Base-by-base conservation (phyloP, 306 rosid genomes). In the Macrotyloma uniflorum region DNA sequence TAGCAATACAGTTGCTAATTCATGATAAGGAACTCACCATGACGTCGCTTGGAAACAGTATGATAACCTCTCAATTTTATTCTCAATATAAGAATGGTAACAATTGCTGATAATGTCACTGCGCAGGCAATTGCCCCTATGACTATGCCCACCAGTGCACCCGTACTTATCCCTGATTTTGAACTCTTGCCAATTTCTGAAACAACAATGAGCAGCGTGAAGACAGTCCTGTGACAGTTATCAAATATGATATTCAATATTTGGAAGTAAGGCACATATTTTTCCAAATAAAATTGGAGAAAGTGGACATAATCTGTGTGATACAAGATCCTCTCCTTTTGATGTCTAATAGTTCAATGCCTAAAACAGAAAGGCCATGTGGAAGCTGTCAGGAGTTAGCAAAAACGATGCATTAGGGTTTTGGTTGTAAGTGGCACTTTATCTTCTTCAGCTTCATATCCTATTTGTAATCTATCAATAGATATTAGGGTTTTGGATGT, bases 51-150 rank as follows among this genome's bases (percentile, higher is more conserved):
- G 64, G 91, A 84, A 79, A 84, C 35, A 15, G 87, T 74, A 16
- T 1, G 88, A 63, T 15, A 70, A 53, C 81, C 75, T 76, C 54
- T 89, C 80, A 63, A 11, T 62, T 71, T 79, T 51, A 5, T 38
- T 85, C 96, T 89, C 65, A 90, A 4, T 75, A 91, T 85, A 67
- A 93, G 83, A 75, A 96, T 83, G 72, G 86, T 84, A 78, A 89
- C 87, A 74, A 91, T 30, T 35, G 90, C 91, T 62, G 98, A 88
- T 82, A 93, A 66, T 6, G 78, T 73, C 74, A 84, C 85, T 10
- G 96, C 97, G 75, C 81, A 84, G 6, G 92, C 98, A 80, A 96
- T 62, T 51, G 90, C 71, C 79, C 97, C 99, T 55, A 96, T 16
- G 84, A 93, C 40, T 73, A 90, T 77, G 72, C 98, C 97, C 57